Evolutionary conservation across 1,284 basidiomycete species (phyloP), one percentile per base, ranked within the genome.

Genomic region (Melampsora occidentalis): DNA sequence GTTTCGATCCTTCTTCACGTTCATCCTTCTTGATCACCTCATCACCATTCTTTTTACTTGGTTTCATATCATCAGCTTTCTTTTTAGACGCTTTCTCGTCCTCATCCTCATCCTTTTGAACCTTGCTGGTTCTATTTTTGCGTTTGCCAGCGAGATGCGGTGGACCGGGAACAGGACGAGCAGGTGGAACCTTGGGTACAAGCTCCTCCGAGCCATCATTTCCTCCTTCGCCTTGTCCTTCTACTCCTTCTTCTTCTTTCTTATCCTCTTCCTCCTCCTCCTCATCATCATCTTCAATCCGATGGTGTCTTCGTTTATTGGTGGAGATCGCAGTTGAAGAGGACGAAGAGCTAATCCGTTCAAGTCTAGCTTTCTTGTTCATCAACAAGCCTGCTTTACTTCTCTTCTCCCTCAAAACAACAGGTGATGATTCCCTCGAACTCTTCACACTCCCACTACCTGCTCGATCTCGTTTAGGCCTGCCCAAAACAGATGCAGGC

Each of bases 381-480:
- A 57, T 28, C 53, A 57, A n/a, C 4, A 57, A n/a, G 7, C 42
- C 42, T 14, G 42, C 42, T 28, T 57, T 57, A n/a, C 6, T 28
- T 14, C 53, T n/a, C 48, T 76, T 76, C 39, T 76, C 73, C 31
- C 57, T 28, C 3, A 66, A 69, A 10, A 53, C 57, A 10, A 51
- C 66, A 33, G 73, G 73, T 20, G 73, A 76, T 33, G 73, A 76
- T n/a, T 76, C 73, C 68, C 73, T 76, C 9, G 73, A 76, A 69
- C 72, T 69, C 65, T 61, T 68, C 51, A 31, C 22, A 33, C 73
- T 69, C 42, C 73, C 68, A 62, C 66, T 76, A 49, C 10, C 66
- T 1, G 66, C 39, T n/a, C 53, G n/a, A 28, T n/a, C 53, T 16
- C 73, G 53, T 25, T 76, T 66, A 63, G 66, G 53, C 49, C 53